Evolutionary conservation across 1,284 basidiomycete species (phyloP).

Genomic region (Neonothopanus nambi): DNA sequence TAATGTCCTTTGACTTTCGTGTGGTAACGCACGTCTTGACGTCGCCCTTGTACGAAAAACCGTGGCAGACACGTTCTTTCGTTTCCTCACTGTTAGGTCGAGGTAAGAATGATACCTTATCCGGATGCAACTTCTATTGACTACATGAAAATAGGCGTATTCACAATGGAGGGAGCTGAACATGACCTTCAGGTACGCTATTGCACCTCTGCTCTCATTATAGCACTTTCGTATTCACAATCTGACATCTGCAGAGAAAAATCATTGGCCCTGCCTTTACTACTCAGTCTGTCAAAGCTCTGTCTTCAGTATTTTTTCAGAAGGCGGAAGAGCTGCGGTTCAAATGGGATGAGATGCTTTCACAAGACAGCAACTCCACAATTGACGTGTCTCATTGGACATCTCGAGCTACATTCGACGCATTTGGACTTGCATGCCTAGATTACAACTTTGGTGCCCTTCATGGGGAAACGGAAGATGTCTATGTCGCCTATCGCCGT

Average conservation of each 20-base stretch:
- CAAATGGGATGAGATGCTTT: slow-evolving; percentile 39
- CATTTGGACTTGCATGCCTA: slow-evolving; percentile 51
- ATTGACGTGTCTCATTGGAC: slow-evolving; percentile 50
- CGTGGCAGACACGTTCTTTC: slow-evolving; percentile 52
- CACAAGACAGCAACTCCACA: slow-evolving; percentile 15
- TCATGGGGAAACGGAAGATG: slow-evolving; percentile 45
- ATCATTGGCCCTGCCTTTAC: slow-evolving; percentile 51
- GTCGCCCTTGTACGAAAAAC: slow-evolving; percentile 51
- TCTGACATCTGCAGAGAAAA: slow-evolving; percentile 34
- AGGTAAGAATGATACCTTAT: slow-evolving; percentile 26
- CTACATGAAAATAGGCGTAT: slow-evolving; percentile 39
- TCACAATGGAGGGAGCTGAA: slow-evolving; percentile 49
- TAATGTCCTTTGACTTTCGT: slow-evolving; percentile 53
- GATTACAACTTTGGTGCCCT: slow-evolving; percentile 50
- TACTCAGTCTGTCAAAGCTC: slow-evolving; percentile 38
- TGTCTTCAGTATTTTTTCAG: slow-evolving; percentile 45
- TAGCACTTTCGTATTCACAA: neutral
- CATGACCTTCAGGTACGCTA: slow-evolving; percentile 39
- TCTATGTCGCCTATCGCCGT: slow-evolving; percentile 48
- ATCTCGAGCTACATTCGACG: slow-evolving; percentile 50
- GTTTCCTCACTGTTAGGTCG: slow-evolving; percentile 49
- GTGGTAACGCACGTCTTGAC: slow-evolving; percentile 49
- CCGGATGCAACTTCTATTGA: neutral
- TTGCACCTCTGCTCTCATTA: neutral
- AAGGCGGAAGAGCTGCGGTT: slow-evolving; percentile 49